These are phyloP conservation scores for Yamadazyma philogaea DNA, from an alignment of 805 yeast species.

Conservation along the genomic window DNA sequence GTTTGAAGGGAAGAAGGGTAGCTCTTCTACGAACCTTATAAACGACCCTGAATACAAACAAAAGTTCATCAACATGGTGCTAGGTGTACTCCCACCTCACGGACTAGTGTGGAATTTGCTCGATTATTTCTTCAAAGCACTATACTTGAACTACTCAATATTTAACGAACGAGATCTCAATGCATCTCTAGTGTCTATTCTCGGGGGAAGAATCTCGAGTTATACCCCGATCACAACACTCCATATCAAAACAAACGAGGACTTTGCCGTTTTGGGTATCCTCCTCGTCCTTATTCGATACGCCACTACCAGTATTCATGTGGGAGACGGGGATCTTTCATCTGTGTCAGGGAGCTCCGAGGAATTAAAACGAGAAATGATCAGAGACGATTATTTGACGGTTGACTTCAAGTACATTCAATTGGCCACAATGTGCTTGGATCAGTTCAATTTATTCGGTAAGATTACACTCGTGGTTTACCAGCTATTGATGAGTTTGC, in stretches of 20 bases:
- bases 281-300: not conserved
- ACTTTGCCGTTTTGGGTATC: conserved; percentile 2
- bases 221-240: not conserved
- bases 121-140: not conserved
- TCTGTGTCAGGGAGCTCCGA: not conserved
- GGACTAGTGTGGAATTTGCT: not conserved
- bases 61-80: not conserved
- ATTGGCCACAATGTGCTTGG: not conserved
- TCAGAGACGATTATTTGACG: not conserved
- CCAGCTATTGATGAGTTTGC: not conserved
- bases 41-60: not conserved
- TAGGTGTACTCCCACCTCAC: not conserved
- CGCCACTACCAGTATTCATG: not conserved
- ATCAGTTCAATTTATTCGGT: not conserved
- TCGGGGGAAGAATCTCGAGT: not conserved
- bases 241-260: not conserved
- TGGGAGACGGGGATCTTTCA: not conserved
- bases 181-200: not conserved
- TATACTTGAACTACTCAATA: conserved; percentile 1
- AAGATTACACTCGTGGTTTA: not conserved
- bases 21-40: not conserved
- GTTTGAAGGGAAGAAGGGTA: not conserved
- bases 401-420: not conserved
- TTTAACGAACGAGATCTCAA: conserved; percentile 1
- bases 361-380: not conserved